These are phyloP conservation scores for Saccharomycopsis javanensis DNA, from an alignment of 805 yeast species.

Conservation along the genomic window DNA sequence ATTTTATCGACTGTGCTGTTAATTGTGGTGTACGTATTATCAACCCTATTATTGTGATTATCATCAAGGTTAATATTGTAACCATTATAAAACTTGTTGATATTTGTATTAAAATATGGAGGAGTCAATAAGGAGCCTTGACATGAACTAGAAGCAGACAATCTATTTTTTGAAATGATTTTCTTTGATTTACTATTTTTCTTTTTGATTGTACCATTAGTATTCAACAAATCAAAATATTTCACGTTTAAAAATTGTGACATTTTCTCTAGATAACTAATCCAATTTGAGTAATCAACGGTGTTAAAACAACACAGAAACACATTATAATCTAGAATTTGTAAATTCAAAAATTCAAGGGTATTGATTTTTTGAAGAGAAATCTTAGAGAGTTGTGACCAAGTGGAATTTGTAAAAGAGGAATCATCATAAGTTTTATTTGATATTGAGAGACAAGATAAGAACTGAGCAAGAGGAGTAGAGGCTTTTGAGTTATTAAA, in stretches of 20 bases:
- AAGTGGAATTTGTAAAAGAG: constrained; percentile 40
- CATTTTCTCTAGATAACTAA: background rate
- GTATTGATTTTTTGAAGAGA: constrained; percentile 15
- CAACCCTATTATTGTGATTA: no score
- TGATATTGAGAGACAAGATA: constrained; percentile 26
- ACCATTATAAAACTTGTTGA: no score
- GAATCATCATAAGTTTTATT: constrained; percentile 42
- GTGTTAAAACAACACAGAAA: constrained; percentile 1
- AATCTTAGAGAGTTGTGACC: constrained; percentile 30
- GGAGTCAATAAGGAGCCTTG: background rate
- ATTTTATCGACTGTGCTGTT: background rate
- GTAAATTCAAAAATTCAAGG: constrained; percentile 8
- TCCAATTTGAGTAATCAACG: constrained; percentile 1
- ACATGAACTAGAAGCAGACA: background rate
- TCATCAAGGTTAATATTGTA: no score
- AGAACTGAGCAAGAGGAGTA: constrained; percentile 22
- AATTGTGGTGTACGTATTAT: no score
- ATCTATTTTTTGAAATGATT: background rate
- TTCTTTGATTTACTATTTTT: background rate
- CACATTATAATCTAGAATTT: constrained; percentile 4
- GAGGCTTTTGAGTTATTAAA: background rate
- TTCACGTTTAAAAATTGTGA: background rate
- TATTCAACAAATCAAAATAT: background rate
- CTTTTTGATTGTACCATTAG: background rate
- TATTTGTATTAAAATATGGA: background rate